Evolutionary conservation across 2,329 filamentous ascomycete genomes (phyloP).

Genomic region (Knoxdaviesia proteae): DNA sequence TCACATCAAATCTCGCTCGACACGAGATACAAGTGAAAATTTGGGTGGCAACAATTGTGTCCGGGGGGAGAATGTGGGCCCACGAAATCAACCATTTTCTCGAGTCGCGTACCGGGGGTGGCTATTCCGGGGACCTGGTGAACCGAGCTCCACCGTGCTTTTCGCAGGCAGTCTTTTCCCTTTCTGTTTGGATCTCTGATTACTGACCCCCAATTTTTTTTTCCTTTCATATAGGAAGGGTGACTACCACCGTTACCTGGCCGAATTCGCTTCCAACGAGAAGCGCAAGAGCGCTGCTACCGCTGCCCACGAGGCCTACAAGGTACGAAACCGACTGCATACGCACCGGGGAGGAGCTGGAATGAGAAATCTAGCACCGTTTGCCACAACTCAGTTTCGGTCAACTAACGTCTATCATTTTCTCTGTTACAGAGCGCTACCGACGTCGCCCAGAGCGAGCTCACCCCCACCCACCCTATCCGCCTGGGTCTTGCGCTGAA

Average conservation of each 20-base stretch:
- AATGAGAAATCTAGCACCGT: background rate
- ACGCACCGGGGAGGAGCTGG: too few relatives aligned
- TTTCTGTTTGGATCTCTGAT: too few relatives aligned
- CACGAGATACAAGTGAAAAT: background rate
- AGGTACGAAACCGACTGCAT: constrained; percentile 37
- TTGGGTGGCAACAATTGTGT: too few relatives aligned
- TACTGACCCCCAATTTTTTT: background rate
- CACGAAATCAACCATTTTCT: too few relatives aligned
- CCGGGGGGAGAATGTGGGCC: too few relatives aligned
- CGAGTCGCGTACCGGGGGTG: too few relatives aligned
- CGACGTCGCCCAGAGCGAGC: constrained; percentile 92
- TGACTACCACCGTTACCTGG: constrained; percentile 89
- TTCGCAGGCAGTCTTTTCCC: too few relatives aligned
- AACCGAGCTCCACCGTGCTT: background rate
- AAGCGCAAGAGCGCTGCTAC: constrained; percentile 79
- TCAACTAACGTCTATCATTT: constrained; percentile 2
- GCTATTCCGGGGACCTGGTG: too few relatives aligned
- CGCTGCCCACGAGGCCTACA: constrained; percentile 86
- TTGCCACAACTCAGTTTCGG: background rate
- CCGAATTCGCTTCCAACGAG: constrained; percentile 81
- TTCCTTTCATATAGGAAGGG: constrained; percentile 49
- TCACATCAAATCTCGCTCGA: background rate
- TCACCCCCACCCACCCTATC: constrained; percentile 94
- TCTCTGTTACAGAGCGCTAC: constrained; percentile 54
- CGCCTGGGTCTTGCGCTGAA: constrained; percentile 91